phyloP scores from a whole-genome alignment of 441 rosid species.

The Sinapis alba region DNA sequence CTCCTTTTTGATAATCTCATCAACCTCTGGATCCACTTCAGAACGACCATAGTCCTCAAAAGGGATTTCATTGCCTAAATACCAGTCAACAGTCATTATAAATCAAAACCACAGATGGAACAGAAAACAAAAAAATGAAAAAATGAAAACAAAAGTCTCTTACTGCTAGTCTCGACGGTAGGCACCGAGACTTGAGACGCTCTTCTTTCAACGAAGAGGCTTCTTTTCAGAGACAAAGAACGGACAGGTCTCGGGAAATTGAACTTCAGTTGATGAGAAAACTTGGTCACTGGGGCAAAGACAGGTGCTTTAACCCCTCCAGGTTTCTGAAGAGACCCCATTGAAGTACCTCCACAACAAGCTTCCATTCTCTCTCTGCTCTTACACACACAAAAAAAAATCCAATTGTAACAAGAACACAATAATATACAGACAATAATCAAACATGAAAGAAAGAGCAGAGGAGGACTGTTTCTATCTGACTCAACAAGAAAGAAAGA shows the following conservation, averaged over 20 bases:
- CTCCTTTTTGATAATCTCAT: conserved; percentile 64
- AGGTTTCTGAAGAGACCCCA: conserved; percentile 65
- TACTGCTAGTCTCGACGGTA: conserved; percentile 50
- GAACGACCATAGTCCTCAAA: conserved; percentile 60
- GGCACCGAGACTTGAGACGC: conserved; percentile 56
- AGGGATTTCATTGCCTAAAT: conserved; percentile 48
- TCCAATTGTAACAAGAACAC: neutral
- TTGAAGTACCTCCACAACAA: conserved; percentile 52
- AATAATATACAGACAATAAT: neutral
- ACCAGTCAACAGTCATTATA: neutral
- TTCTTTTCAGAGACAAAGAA: conserved; percentile 45
- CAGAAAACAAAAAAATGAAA: neutral
- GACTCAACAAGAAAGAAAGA: neutral
- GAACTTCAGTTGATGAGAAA: conserved; percentile 49
- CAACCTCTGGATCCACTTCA: conserved; percentile 83
- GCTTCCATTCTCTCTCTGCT: conserved; percentile 44
- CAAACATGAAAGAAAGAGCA: neutral
- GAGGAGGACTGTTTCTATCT: neutral
- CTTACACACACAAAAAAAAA: neutral
- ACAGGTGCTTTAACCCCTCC: conserved; percentile 42
- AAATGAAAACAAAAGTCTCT: neutral
- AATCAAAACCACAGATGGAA: neutral
- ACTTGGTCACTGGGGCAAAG: conserved; percentile 40
- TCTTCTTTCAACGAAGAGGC: conserved; percentile 52
- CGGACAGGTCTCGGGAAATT: conserved; percentile 44